Evolutionary conservation across 176 grass and related monocot species (phyloP), one percentile per base, ranked within the genome.

Genomic region (Miscanthus lutarioriparius): DNA sequence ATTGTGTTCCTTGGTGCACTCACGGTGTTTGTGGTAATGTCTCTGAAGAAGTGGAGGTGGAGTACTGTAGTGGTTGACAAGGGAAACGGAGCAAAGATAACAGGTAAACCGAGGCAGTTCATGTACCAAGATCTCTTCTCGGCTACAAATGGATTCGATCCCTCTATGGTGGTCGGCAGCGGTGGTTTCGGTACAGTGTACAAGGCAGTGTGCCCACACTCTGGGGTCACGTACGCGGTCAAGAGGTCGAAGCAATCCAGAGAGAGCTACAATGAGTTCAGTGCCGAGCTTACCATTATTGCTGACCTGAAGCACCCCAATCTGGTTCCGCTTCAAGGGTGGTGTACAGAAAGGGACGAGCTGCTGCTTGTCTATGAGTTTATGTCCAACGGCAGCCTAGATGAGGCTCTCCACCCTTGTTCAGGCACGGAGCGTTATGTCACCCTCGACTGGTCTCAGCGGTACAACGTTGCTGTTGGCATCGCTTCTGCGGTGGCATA

Each of bases 321-420:
- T 82, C 85, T 91, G 44, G 86, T 91, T 35, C 89, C 72, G 64
- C 89, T 91, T 36, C 89, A 81, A 65, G 89, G 89, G 16, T 91
- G 85, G 85, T 88, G 89, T 56, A 20, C 76, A 1, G 85, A 91
- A 72, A 84, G 75, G 70, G 81, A 91, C 5, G 89, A 91, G 64
- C 64, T 91, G 40, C 64, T 91, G 81, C 80, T 91, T 66, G 76
- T 91, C n/a, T 91, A 91, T 26, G 84, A 87, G 53, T 91, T 91
- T 77, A 87, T 91, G 81, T 70, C 77, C 11, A 91, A 91, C 39
- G 89, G 85, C 19, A 91, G 85, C 70, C 71, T 91, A 44, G 85
- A 91, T 64, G 75, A 81, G 71, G 82, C 72, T 77, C 85, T 91
- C 58, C 82, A 91, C 72, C 56, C 81, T 81, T 80, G 64, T 43